Evolutionary conservation across 78 protist genomes (phyloP).

Genomic region (Dictyostelium brefeldianum): DNA sequence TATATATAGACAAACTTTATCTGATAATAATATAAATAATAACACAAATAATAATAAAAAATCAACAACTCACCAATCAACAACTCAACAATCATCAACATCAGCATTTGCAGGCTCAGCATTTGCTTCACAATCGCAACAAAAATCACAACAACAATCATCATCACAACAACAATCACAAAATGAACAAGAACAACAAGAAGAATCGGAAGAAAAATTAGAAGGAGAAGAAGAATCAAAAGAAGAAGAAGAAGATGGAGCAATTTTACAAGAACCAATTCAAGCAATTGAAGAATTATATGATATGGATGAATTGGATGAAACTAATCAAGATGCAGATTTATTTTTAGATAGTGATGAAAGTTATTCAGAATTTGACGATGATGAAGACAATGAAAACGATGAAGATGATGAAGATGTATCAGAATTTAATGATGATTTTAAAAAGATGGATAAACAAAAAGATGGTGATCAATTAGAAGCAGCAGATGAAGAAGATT

Average conservation of each 20-base stretch:
- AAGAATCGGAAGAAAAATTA: not conserved
- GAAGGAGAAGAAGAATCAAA: not conserved
- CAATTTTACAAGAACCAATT: not conserved
- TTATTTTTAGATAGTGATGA: not conserved
- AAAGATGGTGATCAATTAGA: not conserved
- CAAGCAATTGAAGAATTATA: not conserved
- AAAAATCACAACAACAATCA: not conserved
- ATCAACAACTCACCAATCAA: constrained; percentile 1
- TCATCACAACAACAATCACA: not conserved
- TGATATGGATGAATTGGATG: not conserved
- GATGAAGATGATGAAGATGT: not conserved
- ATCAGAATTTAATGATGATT: not conserved
- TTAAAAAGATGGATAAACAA: not conserved
- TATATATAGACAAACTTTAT: not conserved
- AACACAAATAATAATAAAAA: not conserved
- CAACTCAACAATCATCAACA: not conserved
- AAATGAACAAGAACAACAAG: not conserved
- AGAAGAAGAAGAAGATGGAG: not conserved
- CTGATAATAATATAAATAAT: not conserved
- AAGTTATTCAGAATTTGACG: not conserved
- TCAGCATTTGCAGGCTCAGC: constrained; percentile 1
- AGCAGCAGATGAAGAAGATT: not conserved
- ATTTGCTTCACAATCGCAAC: not conserved
- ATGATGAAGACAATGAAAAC: not conserved
- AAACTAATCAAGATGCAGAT: not conserved